phyloP scores from a whole-genome alignment of 495 filamentous ascomycete species.

The Trypethelium eluteriae region DNA sequence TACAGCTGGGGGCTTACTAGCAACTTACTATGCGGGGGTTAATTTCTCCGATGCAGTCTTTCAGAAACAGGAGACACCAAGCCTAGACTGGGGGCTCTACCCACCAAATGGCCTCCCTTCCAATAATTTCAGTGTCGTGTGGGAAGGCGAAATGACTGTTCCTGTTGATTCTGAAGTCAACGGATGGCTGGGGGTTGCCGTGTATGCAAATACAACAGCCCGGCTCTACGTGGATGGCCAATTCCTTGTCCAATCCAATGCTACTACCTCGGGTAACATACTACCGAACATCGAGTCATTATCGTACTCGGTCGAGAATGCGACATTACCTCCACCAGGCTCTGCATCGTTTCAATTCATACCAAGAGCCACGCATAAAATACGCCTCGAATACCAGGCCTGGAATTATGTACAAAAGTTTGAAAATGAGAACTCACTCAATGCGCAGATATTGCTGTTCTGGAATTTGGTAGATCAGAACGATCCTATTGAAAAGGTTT shows the following conservation, averaged over 20 bases:
- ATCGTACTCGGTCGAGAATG: constrained; percentile 32
- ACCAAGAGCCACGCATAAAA: constrained; percentile 31
- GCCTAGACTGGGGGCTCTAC: constrained; percentile 40
- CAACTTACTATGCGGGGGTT: constrained; percentile 39
- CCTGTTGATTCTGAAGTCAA: constrained; percentile 34
- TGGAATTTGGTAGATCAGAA: constrained; percentile 40
- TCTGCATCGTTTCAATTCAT: constrained; percentile 35
- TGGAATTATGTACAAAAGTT: constrained; percentile 40
- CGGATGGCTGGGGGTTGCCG: constrained; percentile 30
- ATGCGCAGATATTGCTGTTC: constrained; percentile 40
- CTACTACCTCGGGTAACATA: constrained; percentile 26
- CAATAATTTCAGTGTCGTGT: constrained; percentile 41
- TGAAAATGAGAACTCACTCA: constrained; percentile 39
- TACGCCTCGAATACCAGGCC: constrained; percentile 42
- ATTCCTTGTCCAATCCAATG: constrained; percentile 22
- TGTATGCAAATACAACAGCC: constrained; percentile 37
- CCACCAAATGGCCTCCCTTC: constrained; percentile 37
- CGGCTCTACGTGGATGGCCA: constrained; percentile 35
- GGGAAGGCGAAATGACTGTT: constrained; percentile 36
- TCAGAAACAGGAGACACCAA: constrained; percentile 33
- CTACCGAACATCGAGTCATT: constrained; percentile 22
- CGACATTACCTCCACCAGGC: constrained; percentile 33
- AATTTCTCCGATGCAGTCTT: constrained; percentile 33
- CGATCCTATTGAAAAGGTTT: constrained; percentile 28
- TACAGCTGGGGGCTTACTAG: constrained; percentile 32